Percentiles rank a stretch among this genome's conserved stretches.
Evolutionary conservation across 495 filamentous ascomycete genomes (phyloP).

Genomic region (Hypoxylon perforatum): DNA sequence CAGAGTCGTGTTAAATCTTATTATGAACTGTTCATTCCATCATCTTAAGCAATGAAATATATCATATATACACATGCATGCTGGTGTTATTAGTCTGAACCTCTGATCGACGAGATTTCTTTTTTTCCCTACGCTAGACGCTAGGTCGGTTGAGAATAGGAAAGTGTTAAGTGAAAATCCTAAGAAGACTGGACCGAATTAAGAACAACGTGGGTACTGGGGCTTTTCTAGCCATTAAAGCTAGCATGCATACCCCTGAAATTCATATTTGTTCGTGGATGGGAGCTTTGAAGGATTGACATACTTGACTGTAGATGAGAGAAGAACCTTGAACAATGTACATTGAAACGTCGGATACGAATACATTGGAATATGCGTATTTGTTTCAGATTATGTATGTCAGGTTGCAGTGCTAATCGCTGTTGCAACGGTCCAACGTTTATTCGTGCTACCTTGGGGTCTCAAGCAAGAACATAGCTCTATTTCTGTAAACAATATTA

Average conservation of each 20-base stretch:
- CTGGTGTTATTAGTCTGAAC: slow-evolving; percentile 28
- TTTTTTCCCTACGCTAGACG: slow-evolving; percentile 19
- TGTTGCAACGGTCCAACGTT: slow-evolving; percentile 21
- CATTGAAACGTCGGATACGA: slow-evolving; percentile 20
- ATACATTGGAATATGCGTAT: slow-evolving; percentile 24
- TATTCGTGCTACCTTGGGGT: background rate
- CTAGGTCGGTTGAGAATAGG: slow-evolving; percentile 17
- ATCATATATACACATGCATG: slow-evolving; percentile 4
- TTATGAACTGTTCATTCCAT: slow-evolving; percentile 14
- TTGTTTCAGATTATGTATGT: slow-evolving; percentile 41
- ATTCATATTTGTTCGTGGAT: background rate
- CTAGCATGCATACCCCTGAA: slow-evolving; percentile 34
- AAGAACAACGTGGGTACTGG: slow-evolving; percentile 28
- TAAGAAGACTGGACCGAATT: slow-evolving; percentile 28
- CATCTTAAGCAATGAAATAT: background rate
- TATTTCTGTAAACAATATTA: no score
- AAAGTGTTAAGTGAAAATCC: slow-evolving; percentile 24
- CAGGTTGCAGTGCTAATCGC: slow-evolving; percentile 12
- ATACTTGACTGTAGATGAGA: slow-evolving; percentile 9
- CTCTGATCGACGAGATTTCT: slow-evolving; percentile 27
- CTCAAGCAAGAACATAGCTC: background rate
- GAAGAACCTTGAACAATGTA: background rate
- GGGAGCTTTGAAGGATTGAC: slow-evolving; percentile 14
- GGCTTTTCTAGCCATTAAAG: slow-evolving; percentile 14
- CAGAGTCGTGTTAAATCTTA: background rate